phyloP scores from a whole-genome alignment of 2,329 filamentous ascomycete genomes.

The Didymella segeticola region DNA sequence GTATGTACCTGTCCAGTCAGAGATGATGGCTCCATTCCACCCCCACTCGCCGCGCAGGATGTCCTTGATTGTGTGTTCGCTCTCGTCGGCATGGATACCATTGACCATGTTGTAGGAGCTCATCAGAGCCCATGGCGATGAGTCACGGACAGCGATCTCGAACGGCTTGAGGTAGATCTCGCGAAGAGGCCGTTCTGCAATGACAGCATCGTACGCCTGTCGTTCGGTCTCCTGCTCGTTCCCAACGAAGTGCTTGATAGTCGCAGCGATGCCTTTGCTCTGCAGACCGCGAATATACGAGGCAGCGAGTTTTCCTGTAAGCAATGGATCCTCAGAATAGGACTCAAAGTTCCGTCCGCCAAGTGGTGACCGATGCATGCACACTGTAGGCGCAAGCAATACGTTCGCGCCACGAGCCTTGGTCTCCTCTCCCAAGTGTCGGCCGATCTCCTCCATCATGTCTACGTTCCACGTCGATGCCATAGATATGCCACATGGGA shows the following conservation, averaged over 20 bases:
- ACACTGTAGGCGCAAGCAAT: constrained; percentile 78
- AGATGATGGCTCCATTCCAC: constrained; percentile 53
- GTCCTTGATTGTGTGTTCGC: constrained; percentile 51
- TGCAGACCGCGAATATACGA: constrained; percentile 77
- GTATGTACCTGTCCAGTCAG: constrained; percentile 52
- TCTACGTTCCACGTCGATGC: constrained; percentile 80
- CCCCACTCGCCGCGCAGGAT: constrained; percentile 51
- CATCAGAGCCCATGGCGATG: constrained; percentile 73
- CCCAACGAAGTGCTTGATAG: constrained; percentile 79
- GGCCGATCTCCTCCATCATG: constrained; percentile 72
- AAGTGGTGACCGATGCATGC: constrained; percentile 81
- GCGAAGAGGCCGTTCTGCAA: constrained; percentile 69
- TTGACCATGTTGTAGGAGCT: constrained; percentile 73
- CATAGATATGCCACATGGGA: constrained; percentile 79
- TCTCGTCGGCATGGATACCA: constrained; percentile 56
- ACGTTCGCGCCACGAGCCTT: constrained; percentile 77
- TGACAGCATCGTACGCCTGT: constrained; percentile 67
- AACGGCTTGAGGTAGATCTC: constrained; percentile 79
- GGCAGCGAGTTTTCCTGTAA: constrained; percentile 76
- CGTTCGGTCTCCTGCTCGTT: constrained; percentile 76
- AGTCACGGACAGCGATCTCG: constrained; percentile 73
- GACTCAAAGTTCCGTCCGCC: constrained; percentile 89
- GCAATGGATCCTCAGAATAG: constrained; percentile 80
- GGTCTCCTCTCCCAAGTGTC: constrained; percentile 73
- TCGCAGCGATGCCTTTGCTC: constrained; percentile 75